Conservation (phyloP, 495 filamentous ascomycete genomes). For the Clavariopsis aquatica region DNA sequence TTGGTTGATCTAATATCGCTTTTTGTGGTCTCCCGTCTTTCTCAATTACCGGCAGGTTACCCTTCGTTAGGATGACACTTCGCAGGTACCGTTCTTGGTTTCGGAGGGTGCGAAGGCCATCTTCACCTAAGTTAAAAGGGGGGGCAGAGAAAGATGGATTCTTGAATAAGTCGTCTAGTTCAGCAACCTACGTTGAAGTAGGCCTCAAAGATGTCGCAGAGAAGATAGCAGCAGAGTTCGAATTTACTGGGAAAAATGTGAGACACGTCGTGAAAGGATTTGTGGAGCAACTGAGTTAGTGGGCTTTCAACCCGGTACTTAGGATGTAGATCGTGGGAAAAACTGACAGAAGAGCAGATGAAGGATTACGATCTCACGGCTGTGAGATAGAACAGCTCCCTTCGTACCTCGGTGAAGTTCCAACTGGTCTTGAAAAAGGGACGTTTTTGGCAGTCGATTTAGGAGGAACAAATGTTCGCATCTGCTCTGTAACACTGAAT, state of each 20-base stretch:
- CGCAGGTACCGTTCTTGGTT: constrained; percentile 1
- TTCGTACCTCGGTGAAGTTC: not conserved
- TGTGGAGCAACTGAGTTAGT: not conserved
- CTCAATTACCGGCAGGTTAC: not conserved
- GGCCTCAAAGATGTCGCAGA: not conserved
- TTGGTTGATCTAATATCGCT: too few species aligned
- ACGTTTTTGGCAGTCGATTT: constrained; percentile 93
- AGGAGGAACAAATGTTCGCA: constrained; percentile 96
- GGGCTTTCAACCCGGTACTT: too few species aligned
- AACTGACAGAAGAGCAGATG: constrained; percentile 5
- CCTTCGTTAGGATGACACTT: not conserved
- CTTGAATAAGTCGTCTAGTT: not conserved
- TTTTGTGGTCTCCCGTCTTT: too few species aligned
- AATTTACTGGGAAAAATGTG: not conserved
- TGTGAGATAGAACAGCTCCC: not conserved
- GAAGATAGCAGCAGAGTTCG: not conserved
- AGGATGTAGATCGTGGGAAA: too few species aligned
- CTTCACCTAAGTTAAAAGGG: not conserved
- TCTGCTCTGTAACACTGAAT: constrained; percentile 90
- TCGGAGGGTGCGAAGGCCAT: not conserved
- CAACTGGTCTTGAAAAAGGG: constrained; percentile 48
- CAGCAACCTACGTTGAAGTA: not conserved
- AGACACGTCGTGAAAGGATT: not conserved
- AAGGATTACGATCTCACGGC: not conserved
- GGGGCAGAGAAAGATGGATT: not conserved